Percentiles rank a stretch among this genome's conserved stretches.
These are phyloP conservation scores for Vitis labrusca DNA, from an alignment of 164 flowering plant species.

Conservation along the genomic window DNA sequence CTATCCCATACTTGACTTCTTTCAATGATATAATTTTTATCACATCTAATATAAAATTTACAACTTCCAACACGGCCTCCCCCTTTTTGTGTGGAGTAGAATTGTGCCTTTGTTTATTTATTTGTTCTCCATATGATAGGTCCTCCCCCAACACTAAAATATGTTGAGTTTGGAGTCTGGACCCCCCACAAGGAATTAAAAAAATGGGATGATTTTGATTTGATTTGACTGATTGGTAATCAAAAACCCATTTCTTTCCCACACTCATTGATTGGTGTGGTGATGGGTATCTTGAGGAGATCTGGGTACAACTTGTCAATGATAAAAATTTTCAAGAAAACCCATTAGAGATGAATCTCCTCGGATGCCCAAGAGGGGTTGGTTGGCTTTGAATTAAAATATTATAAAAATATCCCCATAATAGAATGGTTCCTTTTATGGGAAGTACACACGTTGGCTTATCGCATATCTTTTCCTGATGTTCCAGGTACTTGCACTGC, in stretches of 20 bases:
- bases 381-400: not conserved
- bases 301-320: not conserved
- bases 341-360: too few species aligned
- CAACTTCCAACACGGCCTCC: too few species aligned
- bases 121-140: too few species aligned
- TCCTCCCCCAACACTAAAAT: too few species aligned
- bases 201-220: not conserved
- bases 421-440: conserved; percentile 3
- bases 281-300: not conserved
- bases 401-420: not conserved
- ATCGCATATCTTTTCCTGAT: not conserved
- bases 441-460: conserved; percentile 8
- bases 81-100: too few species aligned
- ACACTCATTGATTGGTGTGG: not conserved
- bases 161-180: too few species aligned
- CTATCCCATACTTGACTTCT: too few species aligned
- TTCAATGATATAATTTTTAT: too few species aligned
- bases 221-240: not conserved
- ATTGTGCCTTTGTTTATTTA: too few species aligned
- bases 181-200: too few species aligned
- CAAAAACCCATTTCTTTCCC: not conserved
- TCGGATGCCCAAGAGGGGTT: not conserved
- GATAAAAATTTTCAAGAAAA: not conserved
- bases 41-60: too few species aligned
- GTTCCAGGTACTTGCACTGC: not conserved